Percentiles rank a stretch among this genome's conserved stretches.
phyloP scores from a whole-genome alignment of 164 flowering plant genomes.

The Buxus sempervirens region DNA sequence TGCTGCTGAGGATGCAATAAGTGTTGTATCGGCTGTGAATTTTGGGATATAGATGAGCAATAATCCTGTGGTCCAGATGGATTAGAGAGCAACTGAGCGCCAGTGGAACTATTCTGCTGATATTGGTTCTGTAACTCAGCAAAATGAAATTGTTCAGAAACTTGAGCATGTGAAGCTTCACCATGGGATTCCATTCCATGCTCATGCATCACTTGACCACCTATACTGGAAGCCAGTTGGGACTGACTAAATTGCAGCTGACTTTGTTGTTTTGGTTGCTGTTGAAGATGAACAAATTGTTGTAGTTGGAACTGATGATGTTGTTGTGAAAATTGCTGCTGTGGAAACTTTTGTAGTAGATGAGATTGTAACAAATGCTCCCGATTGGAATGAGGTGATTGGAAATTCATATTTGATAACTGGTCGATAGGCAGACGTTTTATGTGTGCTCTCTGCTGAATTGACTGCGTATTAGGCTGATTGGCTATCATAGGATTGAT shows the following conservation, averaged over 20 bases:
- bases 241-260: slow-evolving; percentile 52
- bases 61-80: slow-evolving; percentile 41
- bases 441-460: slow-evolving; percentile 38
- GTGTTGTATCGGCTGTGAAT: slow-evolving; percentile 57
- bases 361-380: slow-evolving; percentile 44
- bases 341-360: slow-evolving; percentile 30
- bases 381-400: slow-evolving; percentile 33
- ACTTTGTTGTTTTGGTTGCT: slow-evolving; percentile 49
- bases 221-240: slow-evolving; percentile 46
- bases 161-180: slow-evolving; percentile 46
- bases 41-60: slow-evolving; percentile 37
- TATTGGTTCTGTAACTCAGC: slow-evolving; percentile 62
- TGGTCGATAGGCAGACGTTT: slow-evolving; percentile 53
- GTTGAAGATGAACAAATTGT: slow-evolving; percentile 46
- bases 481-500: slow-evolving; percentile 36
- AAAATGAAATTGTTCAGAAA: slow-evolving; percentile 51
- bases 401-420: slow-evolving; percentile 48
- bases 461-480: slow-evolving; percentile 45
- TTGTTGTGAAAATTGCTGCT: slow-evolving; percentile 49
- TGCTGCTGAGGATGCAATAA: slow-evolving; percentile 45
- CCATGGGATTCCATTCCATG: slow-evolving; percentile 38
- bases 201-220: slow-evolving; percentile 49
- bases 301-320: slow-evolving; percentile 50
- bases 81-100: slow-evolving; percentile 32
- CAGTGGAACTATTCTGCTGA: slow-evolving; percentile 40